Conservation (phyloP, 805 yeast genomes). For the Metschnikowia lochheadii region DNA sequence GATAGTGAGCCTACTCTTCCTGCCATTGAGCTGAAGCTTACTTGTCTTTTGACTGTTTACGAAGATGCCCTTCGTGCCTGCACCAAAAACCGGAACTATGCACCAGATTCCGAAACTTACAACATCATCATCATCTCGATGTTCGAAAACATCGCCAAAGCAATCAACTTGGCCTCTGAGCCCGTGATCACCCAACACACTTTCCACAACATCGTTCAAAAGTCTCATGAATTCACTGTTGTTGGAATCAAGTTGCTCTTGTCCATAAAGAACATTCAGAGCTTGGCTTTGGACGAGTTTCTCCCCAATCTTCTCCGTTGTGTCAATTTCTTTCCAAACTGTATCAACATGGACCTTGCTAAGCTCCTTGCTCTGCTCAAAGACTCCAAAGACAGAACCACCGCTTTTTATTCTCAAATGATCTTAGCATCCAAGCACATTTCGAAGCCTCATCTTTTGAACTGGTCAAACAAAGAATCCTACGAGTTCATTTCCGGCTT, state of each 20-base stretch:
- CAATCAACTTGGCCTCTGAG: conserved; percentile 37
- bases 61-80: conserved; percentile 51
- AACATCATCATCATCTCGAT: conserved; percentile 46
- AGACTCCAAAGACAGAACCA: conserved; percentile 23
- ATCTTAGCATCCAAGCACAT: conserved; percentile 30
- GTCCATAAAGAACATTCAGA: conserved; percentile 40
- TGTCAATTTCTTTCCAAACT: conserved; percentile 26
- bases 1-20: conserved; percentile 26
- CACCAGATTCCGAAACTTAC: conserved; percentile 56
- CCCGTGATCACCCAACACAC: conserved; percentile 42
- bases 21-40: conserved; percentile 56
- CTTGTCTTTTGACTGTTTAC: conserved; percentile 60
- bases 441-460: conserved; percentile 15
- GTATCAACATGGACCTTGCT: conserved; percentile 21
- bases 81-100: conserved; percentile 23
- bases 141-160: conserved; percentile 44
- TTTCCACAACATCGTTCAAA: conserved; percentile 42
- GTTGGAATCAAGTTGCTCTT: conserved; percentile 43
- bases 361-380: conserved; percentile 24
- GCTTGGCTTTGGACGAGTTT: conserved; percentile 28
- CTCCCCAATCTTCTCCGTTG: conserved; percentile 35
- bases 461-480: conserved; percentile 14
- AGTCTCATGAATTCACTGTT: conserved; percentile 42
- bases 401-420: conserved; percentile 33
- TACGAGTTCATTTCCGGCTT: conserved; percentile 27